phyloP scores from a whole-genome alignment of 208 protist genomes.

The Tritrichomonas musculus region DNA sequence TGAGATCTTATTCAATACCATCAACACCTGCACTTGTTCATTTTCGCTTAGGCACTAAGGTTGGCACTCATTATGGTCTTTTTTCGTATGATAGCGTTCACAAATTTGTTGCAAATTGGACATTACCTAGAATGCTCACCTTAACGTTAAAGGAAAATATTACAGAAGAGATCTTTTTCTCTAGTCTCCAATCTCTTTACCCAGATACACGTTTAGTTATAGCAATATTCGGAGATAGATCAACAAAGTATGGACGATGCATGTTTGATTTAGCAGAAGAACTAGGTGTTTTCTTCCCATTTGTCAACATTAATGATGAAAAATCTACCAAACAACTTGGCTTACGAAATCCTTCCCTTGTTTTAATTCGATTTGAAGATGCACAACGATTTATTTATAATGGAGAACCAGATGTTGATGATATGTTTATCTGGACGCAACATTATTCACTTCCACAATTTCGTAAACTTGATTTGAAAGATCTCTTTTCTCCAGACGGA shows the following conservation, averaged over 20 bases:
- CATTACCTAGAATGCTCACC: not conserved
- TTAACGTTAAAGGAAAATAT: not conserved
- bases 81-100: not conserved
- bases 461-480: not conserved
- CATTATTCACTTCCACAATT: conserved; percentile 13
- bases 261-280: not conserved
- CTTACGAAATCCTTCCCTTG: not conserved
- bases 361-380: not conserved
- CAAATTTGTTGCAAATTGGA: not conserved
- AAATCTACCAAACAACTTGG: not conserved
- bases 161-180: not conserved
- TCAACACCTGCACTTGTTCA: not conserved
- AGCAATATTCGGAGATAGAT: not conserved
- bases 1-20: not conserved
- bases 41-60: not conserved
- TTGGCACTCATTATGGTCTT: not conserved
- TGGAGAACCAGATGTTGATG: not conserved
- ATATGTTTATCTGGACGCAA: not conserved
- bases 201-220: not conserved
- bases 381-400: not conserved
- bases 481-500: not conserved
- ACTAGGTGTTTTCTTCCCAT: not conserved
- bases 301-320: not conserved
- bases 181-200: not conserved
- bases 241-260: not conserved